phyloP scores from a whole-genome alignment of 1,284 basidiomycete species.

The Cutaneotrichosporon cavernicola region DNA sequence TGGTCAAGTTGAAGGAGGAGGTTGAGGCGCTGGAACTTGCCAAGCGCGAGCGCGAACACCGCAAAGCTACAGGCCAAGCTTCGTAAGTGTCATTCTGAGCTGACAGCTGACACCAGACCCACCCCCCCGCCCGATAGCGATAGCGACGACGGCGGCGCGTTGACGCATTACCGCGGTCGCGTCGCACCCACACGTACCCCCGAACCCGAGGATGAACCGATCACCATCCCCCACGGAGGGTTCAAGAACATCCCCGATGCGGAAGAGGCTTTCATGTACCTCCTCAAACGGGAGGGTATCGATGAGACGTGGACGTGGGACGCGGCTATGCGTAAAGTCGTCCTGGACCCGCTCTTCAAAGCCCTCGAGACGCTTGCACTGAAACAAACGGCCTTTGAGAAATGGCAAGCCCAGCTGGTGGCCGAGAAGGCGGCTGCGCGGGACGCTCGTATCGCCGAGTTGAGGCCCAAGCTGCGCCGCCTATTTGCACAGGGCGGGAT shows the following conservation, averaged over 20 bases:
- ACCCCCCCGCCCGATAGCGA: conserved; percentile 9
- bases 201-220: conserved; percentile 24
- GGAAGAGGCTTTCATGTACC: conserved; percentile 86
- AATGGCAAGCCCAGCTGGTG: conserved; percentile 55
- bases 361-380: conserved; percentile 88
- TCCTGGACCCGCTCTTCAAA: conserved; percentile 97
- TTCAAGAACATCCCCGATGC: conserved; percentile 83
- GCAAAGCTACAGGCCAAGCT: conserved; percentile 27
- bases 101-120: conserved; percentile 15
- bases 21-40: conserved; percentile 68
- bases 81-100: conserved; percentile 28
- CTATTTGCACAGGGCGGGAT: conserved; percentile 80
- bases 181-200: conserved; percentile 8
- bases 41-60: conserved; percentile 19
- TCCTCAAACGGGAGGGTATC: conserved; percentile 82
- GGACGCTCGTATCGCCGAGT: conserved; percentile 72
- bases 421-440: conserved; percentile 73
- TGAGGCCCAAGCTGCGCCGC: conserved; percentile 76
- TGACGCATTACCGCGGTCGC: conserved; percentile 11
- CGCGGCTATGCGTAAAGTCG: conserved; percentile 93
- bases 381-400: conserved; percentile 89
- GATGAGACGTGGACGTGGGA: conserved; percentile 97
- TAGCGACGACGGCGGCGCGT: conserved; percentile 14
- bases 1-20: conserved; percentile 72
- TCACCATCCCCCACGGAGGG: conserved; percentile 77